phyloP scores from a whole-genome alignment of 495 filamentous ascomycete genomes.

The Penicillium alfredii region DNA sequence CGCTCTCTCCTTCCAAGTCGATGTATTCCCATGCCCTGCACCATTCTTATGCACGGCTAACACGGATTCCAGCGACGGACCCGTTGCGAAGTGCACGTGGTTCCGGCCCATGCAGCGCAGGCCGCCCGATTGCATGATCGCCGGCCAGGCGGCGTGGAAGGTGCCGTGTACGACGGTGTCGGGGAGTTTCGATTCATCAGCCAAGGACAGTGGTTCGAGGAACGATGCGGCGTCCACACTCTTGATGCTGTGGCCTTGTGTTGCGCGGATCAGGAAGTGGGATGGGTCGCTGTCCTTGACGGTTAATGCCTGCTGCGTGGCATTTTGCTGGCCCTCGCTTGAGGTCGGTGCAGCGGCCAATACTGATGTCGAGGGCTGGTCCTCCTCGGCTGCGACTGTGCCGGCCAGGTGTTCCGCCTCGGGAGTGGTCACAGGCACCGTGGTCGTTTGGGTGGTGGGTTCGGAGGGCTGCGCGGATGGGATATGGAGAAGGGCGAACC shows the following conservation, averaged over 20 bases:
- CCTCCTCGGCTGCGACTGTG: neutral
- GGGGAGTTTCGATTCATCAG: slow-evolving; percentile 48
- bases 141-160: slow-evolving; percentile 65
- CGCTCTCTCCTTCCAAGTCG: too few relatives aligned
- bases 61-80: slow-evolving; percentile 45
- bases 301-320: slow-evolving; percentile 27
- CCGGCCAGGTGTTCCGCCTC: slow-evolving; percentile 12
- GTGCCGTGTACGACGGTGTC: slow-evolving; percentile 78
- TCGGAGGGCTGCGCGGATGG: slow-evolving; percentile 24
- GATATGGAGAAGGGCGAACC: slow-evolving; percentile 60
- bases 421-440: slow-evolving; percentile 7
- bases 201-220: slow-evolving; percentile 55
- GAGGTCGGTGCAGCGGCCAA: slow-evolving; percentile 12
- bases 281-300: slow-evolving; percentile 43
- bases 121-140: slow-evolving; percentile 67
- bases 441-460: slow-evolving; percentile 11
- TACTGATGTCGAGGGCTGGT: slow-evolving; percentile 8
- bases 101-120: slow-evolving; percentile 73
- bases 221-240: slow-evolving; percentile 61
- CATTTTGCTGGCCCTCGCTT: slow-evolving; percentile 21
- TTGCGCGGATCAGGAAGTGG: slow-evolving; percentile 85
- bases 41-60: slow-evolving; percentile 18
- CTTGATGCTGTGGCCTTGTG: slow-evolving; percentile 73
- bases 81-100: slow-evolving; percentile 82
- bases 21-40: slow-evolving; percentile 5